Conservation (phyloP, 2,329 filamentous ascomycete genomes). For the Diplodia intermedia region DNA sequence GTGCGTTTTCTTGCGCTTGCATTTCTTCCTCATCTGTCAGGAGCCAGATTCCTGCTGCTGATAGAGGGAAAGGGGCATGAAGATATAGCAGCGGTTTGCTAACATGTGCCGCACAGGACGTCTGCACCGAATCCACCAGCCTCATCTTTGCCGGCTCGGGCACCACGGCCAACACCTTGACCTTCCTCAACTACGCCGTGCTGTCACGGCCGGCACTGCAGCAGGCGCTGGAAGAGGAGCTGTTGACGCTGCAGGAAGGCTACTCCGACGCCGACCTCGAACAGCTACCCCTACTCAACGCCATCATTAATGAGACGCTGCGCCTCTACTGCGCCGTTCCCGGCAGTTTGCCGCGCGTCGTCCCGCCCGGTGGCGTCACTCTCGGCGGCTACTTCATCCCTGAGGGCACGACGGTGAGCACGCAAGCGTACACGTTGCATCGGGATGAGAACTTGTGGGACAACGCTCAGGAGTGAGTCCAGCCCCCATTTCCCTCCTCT, state of each 20-base stretch:
- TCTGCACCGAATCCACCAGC: constrained; percentile 9
- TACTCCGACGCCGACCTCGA: constrained; percentile 42
- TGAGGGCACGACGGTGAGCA: constrained; percentile 45
- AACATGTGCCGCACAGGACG: background rate
- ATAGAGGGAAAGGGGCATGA: no score
- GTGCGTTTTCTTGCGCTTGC: background rate
- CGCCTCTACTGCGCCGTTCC: constrained; percentile 49
- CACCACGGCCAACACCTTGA: constrained; percentile 17
- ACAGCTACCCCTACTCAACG: constrained; percentile 43
- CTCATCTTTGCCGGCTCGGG: constrained; percentile 22
- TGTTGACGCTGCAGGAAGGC: constrained; percentile 36
- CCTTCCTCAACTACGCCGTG: constrained; percentile 32
- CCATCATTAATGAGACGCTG: constrained; percentile 48
- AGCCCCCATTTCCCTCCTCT: background rate
- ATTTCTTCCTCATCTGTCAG: background rate
- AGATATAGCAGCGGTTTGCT: background rate
- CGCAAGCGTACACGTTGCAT: constrained; percentile 50
- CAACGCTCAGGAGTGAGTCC: constrained; percentile 35
- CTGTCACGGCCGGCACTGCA: constrained; percentile 37
- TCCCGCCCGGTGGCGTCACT: constrained; percentile 44
- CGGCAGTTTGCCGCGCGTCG: constrained; percentile 45
- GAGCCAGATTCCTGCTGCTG: no score
- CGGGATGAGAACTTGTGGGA: constrained; percentile 40
- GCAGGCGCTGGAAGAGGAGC: constrained; percentile 38
- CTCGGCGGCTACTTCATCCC: constrained; percentile 49